Percentiles rank a stretch among this genome's conserved stretches.
These are phyloP conservation scores for Solanum appendiculatum DNA, from an alignment of 257 asterid genomes.

Conservation along the genomic window DNA sequence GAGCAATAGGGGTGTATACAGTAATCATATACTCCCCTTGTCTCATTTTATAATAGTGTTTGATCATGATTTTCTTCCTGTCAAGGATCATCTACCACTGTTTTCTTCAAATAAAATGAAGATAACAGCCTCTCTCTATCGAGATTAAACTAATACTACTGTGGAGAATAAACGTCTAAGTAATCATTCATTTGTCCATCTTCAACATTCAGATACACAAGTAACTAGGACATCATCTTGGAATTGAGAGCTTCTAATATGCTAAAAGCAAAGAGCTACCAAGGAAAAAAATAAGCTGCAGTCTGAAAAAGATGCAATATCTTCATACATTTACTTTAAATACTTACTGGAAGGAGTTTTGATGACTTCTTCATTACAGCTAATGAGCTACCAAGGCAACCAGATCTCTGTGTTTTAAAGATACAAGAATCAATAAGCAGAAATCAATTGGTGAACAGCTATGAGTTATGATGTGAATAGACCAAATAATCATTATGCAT, in stretches of 20 bases:
- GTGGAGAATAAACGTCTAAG: background rate
- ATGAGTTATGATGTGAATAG: background rate
- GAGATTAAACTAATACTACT: background rate
- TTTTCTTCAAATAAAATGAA: background rate
- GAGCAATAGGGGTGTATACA: background rate
- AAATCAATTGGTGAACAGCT: background rate
- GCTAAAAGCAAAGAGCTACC: background rate
- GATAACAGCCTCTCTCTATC: background rate
- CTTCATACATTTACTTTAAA: background rate
- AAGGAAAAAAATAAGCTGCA: background rate
- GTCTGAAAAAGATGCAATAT: background rate
- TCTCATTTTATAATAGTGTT: background rate
- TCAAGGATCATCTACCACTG: background rate
- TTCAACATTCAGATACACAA: background rate
- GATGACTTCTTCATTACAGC: conserved; percentile 98
- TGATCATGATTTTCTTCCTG: background rate
- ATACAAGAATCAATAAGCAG: conserved; percentile 6
- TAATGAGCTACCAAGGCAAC: conserved; percentile 92
- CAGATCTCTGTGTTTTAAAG: conserved; percentile 60
- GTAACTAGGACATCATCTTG: background rate
- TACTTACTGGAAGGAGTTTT: conserved; percentile 87
- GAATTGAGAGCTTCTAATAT: background rate
- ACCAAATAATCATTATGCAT: background rate
- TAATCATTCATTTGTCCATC: background rate
- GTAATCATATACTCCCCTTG: background rate